Evolutionary conservation across 2,329 filamentous ascomycete genomes (phyloP).

Genomic region (Ceratocystis papillata): DNA sequence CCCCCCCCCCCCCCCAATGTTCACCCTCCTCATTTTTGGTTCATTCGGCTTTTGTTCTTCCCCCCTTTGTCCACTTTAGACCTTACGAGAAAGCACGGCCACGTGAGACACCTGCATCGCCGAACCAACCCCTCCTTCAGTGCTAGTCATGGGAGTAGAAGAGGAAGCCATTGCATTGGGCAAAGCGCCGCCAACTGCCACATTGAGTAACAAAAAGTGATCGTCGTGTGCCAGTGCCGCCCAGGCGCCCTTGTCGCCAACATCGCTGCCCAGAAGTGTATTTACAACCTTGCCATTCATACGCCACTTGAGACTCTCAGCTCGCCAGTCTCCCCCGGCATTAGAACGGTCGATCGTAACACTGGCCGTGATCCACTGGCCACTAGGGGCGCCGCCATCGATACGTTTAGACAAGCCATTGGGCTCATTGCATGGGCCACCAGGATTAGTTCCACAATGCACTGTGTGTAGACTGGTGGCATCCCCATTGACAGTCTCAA

Average conservation of each 20-base stretch:
- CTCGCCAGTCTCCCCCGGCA: constrained; percentile 25
- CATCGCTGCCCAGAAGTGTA: constrained; percentile 28
- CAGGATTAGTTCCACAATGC: constrained; percentile 35
- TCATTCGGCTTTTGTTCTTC: neutral
- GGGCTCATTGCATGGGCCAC: constrained; percentile 37
- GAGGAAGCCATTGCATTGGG: constrained; percentile 31
- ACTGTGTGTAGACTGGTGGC: constrained; percentile 32
- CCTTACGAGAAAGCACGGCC: constrained; percentile 24
- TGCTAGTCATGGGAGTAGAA: constrained; percentile 31
- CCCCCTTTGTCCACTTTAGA: neutral
- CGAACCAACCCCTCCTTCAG: constrained; percentile 30
- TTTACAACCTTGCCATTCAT: constrained; percentile 30
- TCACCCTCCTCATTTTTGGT: neutral
- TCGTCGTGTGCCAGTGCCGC: constrained; percentile 28
- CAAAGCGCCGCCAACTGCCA: constrained; percentile 35
- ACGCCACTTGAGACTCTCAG: constrained; percentile 32
- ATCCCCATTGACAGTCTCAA: constrained; percentile 37
- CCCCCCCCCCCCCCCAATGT: neutral
- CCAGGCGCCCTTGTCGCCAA: constrained; percentile 31
- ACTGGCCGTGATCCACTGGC: constrained; percentile 31
- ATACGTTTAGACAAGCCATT: constrained; percentile 29
- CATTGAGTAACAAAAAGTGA: constrained; percentile 34
- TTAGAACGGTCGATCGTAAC: constrained; percentile 32
- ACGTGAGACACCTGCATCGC: constrained; percentile 36
- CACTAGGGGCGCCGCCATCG: constrained; percentile 27